These are phyloP conservation scores for Triangularia verruculosa DNA, from an alignment of 2,329 filamentous ascomycete species.

Conservation along the genomic window DNA sequence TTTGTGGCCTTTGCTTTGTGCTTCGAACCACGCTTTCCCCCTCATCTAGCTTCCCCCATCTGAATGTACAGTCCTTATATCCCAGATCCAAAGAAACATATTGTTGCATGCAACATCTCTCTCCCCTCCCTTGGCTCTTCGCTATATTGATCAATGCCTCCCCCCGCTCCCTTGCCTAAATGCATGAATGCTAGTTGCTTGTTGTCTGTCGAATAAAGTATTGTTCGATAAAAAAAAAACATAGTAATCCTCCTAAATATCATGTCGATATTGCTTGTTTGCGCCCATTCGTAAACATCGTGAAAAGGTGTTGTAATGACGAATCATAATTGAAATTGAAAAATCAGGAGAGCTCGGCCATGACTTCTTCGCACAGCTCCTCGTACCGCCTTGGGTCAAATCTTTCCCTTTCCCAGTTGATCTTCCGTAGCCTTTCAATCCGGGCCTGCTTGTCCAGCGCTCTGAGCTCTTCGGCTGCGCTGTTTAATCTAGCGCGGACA, in stretches of 20 bases:
- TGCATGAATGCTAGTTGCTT: not conserved
- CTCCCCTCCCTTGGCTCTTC: not conserved
- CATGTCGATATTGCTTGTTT: not conserved
- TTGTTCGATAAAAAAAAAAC: not conserved
- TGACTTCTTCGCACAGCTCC: constrained; percentile 47
- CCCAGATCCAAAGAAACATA: no score
- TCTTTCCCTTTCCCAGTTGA: constrained; percentile 53
- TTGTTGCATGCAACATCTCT: not conserved
- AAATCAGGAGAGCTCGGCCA: constrained; percentile 46
- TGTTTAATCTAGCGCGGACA: constrained; percentile 18
- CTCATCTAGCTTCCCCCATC: no score
- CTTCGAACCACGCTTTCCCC: no score
- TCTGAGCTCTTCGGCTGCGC: constrained; percentile 36
- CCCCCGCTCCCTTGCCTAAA: not conserved
- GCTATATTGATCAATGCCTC: not conserved
- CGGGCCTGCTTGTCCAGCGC: constrained; percentile 46
- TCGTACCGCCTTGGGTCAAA: constrained; percentile 55
- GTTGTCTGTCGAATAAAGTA: not conserved
- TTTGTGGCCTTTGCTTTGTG: no score
- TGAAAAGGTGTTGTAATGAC: not conserved
- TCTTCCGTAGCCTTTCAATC: constrained; percentile 53
- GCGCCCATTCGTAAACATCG: constrained; percentile 3
- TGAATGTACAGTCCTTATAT: no score
- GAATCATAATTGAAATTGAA: constrained; percentile 5
- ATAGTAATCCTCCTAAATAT: not conserved